Percentiles rank a stretch among this genome's conserved stretches.
phyloP scores from a whole-genome alignment of 2,329 filamentous ascomycete species.

The Fusarium scirpi region DNA sequence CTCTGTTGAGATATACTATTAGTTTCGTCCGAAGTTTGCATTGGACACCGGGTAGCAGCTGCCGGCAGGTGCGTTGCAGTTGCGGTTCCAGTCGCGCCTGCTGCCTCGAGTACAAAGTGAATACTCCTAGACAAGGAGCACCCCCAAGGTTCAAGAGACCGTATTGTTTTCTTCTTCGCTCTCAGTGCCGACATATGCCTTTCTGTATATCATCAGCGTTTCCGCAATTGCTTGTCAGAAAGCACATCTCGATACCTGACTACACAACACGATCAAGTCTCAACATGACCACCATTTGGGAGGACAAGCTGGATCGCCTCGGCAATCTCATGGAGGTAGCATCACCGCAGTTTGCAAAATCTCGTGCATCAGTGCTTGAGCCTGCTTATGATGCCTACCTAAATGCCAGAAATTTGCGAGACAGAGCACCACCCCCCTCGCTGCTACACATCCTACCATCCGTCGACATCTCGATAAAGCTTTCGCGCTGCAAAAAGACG shows the following conservation, averaged over 20 bases:
- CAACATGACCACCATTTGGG: conserved; percentile 17
- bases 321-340: not conserved
- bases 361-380: conserved; percentile 14
- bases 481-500: conserved; percentile 15
- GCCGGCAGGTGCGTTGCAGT: conserved; percentile 28
- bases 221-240: not conserved
- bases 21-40: not conserved
- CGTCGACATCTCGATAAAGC: conserved; percentile 23
- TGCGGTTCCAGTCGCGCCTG: conserved; percentile 14
- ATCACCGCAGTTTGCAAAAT: not conserved
- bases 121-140: not conserved
- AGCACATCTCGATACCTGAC: no score
- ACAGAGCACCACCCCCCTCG: conserved; percentile 7
- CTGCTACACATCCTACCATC: conserved; percentile 26
- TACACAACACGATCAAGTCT: not conserved
- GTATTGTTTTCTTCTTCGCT: not conserved
- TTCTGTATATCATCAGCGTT: not conserved
- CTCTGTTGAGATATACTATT: not conserved
- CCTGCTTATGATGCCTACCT: conserved; percentile 36
- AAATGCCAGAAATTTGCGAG: conserved; percentile 3
- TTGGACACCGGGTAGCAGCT: conserved; percentile 1
- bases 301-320: conserved; percentile 7
- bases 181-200: not conserved
- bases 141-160: no score
- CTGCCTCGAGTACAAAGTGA: conserved; percentile 13